phyloP scores from a whole-genome alignment of 2,329 filamentous ascomycete genomes.

The Beauveria scarabaeidicola region DNA sequence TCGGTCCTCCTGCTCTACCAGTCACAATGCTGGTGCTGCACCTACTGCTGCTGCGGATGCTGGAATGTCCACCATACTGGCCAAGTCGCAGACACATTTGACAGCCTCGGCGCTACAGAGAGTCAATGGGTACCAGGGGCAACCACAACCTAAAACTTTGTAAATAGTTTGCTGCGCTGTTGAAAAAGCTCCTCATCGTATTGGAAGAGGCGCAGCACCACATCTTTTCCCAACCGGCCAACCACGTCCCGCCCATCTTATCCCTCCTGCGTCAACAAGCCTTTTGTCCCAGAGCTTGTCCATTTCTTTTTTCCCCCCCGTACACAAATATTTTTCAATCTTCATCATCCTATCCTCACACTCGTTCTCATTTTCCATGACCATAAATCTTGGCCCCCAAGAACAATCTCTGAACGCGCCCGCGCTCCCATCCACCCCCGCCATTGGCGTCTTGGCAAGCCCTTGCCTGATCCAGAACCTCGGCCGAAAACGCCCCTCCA shows the following conservation, averaged over 20 bases:
- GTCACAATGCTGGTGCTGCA: too few relatives aligned
- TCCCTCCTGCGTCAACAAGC: not conserved
- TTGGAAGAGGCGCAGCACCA: not conserved
- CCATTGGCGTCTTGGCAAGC: conserved; percentile 1
- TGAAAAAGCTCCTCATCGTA: not conserved
- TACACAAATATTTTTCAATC: not conserved
- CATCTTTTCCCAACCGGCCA: not conserved
- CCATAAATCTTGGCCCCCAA: not conserved
- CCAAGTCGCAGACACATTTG: too few relatives aligned
- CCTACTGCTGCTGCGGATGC: too few relatives aligned
- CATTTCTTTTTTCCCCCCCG: too few relatives aligned
- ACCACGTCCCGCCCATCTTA: not conserved
- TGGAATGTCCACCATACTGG: too few relatives aligned
- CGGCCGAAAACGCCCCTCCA: not conserved
- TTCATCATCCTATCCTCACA: not conserved
- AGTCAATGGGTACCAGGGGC: too few relatives aligned
- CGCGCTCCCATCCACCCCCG: not conserved
- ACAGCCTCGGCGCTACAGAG: too few relatives aligned
- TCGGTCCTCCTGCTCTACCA: too few relatives aligned
- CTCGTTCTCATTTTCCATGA: not conserved
- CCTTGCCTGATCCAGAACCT: not conserved
- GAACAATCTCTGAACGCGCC: not conserved
- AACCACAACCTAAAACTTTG: too few relatives aligned
- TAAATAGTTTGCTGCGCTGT: not conserved
- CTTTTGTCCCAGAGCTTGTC: not conserved